Percentiles rank a stretch among this genome's conserved stretches.
Evolutionary conservation across 2,329 filamentous ascomycete genomes (phyloP).

Genomic region (Penicillium sp.): DNA sequence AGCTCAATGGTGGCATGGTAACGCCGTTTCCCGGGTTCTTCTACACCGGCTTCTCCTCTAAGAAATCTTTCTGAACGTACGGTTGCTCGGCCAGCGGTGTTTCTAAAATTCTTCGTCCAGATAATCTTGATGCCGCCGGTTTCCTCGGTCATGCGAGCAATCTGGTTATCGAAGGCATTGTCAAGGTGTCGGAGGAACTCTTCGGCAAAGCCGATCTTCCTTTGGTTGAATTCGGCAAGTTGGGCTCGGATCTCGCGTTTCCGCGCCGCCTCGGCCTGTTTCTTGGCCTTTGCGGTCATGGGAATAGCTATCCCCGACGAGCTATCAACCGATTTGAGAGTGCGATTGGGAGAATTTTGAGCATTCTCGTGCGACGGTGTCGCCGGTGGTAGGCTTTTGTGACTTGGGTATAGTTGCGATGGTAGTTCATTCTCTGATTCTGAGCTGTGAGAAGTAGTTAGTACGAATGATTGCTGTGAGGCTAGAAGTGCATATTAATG

Average conservation of each 20-base stretch:
- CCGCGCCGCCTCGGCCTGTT: conserved; percentile 37
- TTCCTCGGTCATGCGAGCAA: conserved; percentile 47
- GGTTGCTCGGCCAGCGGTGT: conserved; percentile 64
- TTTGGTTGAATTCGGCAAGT: conserved; percentile 49
- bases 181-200: conserved; percentile 59
- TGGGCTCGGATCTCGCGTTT: conserved; percentile 29
- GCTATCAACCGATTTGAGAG: not conserved
- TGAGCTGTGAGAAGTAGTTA: not conserved
- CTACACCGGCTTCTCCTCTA: not conserved
- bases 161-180: conserved; percentile 49
- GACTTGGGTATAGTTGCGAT: not conserved
- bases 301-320: conserved; percentile 23
- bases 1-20: conserved; percentile 80
- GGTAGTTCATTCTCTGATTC: not conserved
- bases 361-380: not conserved
- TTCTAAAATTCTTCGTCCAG: conserved; percentile 63
- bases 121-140: conserved; percentile 59
- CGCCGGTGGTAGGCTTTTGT: not conserved
- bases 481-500: not conserved
- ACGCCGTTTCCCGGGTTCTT: conserved; percentile 25
- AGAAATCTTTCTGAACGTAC: conserved; percentile 33
- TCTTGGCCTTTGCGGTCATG: conserved; percentile 40
- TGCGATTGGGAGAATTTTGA: not conserved
- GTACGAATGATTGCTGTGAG: not conserved
- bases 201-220: conserved; percentile 53